Base-by-base conservation (phyloP, 805 yeast species). In the Hanseniaspora guilliermondii region DNA sequence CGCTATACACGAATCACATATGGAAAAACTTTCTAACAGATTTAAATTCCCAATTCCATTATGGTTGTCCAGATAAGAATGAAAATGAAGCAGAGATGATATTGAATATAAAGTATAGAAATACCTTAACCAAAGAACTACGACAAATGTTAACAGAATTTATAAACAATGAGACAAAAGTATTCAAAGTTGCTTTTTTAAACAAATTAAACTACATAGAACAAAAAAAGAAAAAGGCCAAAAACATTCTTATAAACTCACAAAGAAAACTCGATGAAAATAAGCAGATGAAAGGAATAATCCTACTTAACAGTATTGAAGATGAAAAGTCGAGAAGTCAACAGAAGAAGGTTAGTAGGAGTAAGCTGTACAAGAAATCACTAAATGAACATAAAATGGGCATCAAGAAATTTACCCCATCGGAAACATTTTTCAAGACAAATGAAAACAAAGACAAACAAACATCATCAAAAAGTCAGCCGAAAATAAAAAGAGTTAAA, bases 341-440 rank as follows among this genome's bases (percentile, higher is more conserved):
- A 55, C 70, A 60, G 56, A 64, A 58, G 53, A 53, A 70, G 8
- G 73, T 74, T 0, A 68, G 65, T 19, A 63, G 71, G 52, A 60
- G 70, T 58, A 57, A 72, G 5, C 69, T 65, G 53, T 57, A 65
- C 44, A 63, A 64, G 54, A 67, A 68, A 49, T 62, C 63, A 27
- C 59, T 66, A 33, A 74, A 71, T 32, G 62, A 61, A 8, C 47
- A 59, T 1, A 58, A 59, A 42, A 35, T 33, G 2, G 53, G 32
- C 2, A 49, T 37, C 27, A 49, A 49, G 33, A 49, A 49, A 24
- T 49, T 49, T n/a, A n/a, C 32, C 9, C 22, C 53, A n/a, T 25
- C 41, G 14, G 49, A 72, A 69, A 54, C 68, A 68, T 44, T 67
- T 66, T 38, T 57, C 63, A 45, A 70, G 7, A n/a, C 46, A 25